Conservation (phyloP, 2,329 filamentous ascomycete species). For the Fusarium algeriense region DNA sequence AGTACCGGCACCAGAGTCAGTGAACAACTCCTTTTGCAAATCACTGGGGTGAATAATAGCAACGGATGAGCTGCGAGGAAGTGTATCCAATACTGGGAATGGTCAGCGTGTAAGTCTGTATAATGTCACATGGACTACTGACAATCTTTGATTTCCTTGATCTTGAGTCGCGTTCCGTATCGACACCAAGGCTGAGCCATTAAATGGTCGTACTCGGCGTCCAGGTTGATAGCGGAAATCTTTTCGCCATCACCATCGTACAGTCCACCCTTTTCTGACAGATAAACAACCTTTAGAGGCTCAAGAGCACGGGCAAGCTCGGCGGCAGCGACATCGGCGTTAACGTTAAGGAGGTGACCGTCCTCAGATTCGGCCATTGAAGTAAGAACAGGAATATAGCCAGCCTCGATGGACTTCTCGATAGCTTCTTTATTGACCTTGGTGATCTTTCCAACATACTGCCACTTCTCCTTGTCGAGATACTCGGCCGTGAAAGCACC, state of each 20-base stretch:
- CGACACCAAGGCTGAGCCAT: slow-evolving; percentile 96
- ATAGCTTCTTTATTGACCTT: slow-evolving; percentile 91
- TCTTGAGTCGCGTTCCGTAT: slow-evolving; percentile 95
- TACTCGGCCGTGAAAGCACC: slow-evolving; percentile 95
- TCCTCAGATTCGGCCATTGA: slow-evolving; percentile 96
- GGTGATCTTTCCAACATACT: slow-evolving; percentile 95
- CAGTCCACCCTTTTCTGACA: slow-evolving; percentile 97
- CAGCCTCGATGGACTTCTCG: slow-evolving; percentile 89
- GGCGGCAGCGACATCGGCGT: slow-evolving; percentile 95
- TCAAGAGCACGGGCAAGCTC: slow-evolving; percentile 90
- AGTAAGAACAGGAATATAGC: slow-evolving; percentile 92
- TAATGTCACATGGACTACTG: not conserved
- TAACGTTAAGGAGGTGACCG: slow-evolving; percentile 95
- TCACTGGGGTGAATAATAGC: slow-evolving; percentile 98
- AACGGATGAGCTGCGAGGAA: slow-evolving; percentile 92
- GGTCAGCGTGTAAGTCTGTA: not conserved
- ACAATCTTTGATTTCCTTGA: slow-evolving; percentile 91
- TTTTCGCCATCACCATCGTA: slow-evolving; percentile 95
- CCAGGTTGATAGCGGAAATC: slow-evolving; percentile 96
- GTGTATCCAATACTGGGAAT: slow-evolving; percentile 76
- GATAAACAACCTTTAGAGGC: slow-evolving; percentile 96
- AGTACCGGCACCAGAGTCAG: slow-evolving; percentile 93
- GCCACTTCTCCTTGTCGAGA: slow-evolving; percentile 95
- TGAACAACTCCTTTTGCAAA: slow-evolving; percentile 96
- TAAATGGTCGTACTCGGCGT: slow-evolving; percentile 93